Base-by-base conservation (phyloP, 2,329 filamentous ascomycete genomes). In the Claviceps digitariae region DNA sequence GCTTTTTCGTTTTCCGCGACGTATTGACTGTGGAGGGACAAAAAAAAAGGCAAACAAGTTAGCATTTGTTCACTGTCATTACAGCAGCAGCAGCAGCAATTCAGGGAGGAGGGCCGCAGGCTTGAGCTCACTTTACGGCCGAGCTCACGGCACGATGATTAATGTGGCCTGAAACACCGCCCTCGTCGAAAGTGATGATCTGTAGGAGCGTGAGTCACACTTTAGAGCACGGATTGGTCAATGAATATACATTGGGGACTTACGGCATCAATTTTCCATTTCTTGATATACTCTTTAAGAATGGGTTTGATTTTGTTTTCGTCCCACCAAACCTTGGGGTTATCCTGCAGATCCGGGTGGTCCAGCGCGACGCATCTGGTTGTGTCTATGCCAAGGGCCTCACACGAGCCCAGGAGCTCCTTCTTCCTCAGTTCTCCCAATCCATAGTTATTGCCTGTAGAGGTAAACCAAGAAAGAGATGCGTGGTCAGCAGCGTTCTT, bases 161-260 rank as follows among this genome's bases (percentile, higher is more conserved):
- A 50, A 71, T 62, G 52, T 72, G 68, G 6, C 67, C 66, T 1
- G 67, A 70, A 6, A 71, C 63, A 17, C 68, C 69, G 25, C 66
- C 66, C n/a, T 66, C 54, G 44, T 72, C 69, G 54, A 72, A 71
- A 0, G 68, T 72, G 50, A 71, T 63, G 51, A 72, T 70, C 66
- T 60, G 41, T 25, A 9, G 45, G 13, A 64, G 13, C 3, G 52
- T 47, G 2, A 17, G 27, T 23, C n/a, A 38, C 36, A 31, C 36
- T 43, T 10, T 27, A 27, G 25, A 20, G 21, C 21, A 38, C n/a
- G 12, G 21, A 21, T 21, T 20, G 4, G 4, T 41, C 25, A 10
- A 44, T 34, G 3, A 44, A 44, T 3, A 45, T 4, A 23, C 0
- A 31, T 15, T 2, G 36, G 36, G 36, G 15, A 8, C 64, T 51